Evolutionary conservation across 2,329 filamentous ascomycete genomes (phyloP).

Genomic region (Fusarium nisikadoi): DNA sequence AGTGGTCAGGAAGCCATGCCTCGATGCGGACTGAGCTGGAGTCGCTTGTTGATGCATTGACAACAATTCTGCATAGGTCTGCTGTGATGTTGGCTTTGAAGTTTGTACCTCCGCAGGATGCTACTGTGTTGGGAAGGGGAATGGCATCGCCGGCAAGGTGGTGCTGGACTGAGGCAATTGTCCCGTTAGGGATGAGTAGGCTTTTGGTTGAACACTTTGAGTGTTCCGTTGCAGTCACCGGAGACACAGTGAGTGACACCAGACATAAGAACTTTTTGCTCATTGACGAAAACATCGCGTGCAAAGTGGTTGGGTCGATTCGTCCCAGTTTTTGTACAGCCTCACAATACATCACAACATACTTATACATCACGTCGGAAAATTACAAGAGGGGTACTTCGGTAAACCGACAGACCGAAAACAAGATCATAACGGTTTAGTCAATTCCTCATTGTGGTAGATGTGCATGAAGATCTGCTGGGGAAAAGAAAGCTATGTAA

Average conservation of each 20-base stretch:
- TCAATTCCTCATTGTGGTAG: not conserved
- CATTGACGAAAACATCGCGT: not conserved
- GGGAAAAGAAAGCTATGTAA: not conserved
- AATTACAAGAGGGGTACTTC: not conserved
- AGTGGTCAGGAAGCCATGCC: slow-evolving; percentile 1
- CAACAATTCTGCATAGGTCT: slow-evolving; percentile 1
- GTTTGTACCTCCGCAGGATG: not conserved
- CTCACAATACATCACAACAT: not conserved
- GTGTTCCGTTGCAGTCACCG: rapidly evolving
- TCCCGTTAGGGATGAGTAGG: not conserved
- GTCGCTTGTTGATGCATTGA: not conserved
- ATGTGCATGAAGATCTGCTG: not conserved
- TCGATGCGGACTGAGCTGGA: not conserved
- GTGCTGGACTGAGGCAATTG: not conserved
- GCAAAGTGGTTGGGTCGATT: not conserved
- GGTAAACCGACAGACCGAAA: not conserved
- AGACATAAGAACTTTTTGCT: not conserved
- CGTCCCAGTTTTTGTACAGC: too few relatives aligned
- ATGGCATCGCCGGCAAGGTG: not conserved
- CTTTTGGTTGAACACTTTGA: not conserved
- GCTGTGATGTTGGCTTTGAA: not conserved
- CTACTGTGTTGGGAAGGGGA: not conserved
- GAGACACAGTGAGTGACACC: not conserved
- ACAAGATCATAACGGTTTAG: not conserved
- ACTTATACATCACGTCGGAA: not conserved